A percentile compares a stretch with the other conserved stretches of the same genome.
Evolutionary conservation across 2,329 filamentous ascomycete species (phyloP).

Genomic region (Sclerotinia subarctica): DNA sequence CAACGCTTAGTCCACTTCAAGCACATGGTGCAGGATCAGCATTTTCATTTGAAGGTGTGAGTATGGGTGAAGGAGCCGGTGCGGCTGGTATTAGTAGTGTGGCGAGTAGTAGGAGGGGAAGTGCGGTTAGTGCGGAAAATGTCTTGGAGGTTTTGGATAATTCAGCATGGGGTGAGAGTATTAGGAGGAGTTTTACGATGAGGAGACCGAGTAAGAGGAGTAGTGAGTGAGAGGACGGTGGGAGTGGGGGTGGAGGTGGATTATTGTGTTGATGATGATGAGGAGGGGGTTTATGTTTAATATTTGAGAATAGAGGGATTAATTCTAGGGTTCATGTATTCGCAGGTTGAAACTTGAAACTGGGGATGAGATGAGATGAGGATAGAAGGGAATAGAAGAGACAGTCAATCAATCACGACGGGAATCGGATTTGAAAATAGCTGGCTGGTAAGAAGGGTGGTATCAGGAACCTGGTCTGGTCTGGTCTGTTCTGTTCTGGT

Average conservation of each 20-base stretch:
- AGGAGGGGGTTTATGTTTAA: no score
- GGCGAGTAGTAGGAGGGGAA: constrained; percentile 59
- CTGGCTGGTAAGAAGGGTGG: no score
- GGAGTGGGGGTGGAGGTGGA: neutral
- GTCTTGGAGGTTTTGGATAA: constrained; percentile 84
- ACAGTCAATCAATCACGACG: no score
- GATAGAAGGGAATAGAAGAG: no score
- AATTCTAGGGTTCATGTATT: neutral
- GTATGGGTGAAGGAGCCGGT: constrained; percentile 24
- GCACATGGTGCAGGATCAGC: constrained; percentile 38
- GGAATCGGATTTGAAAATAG: no score
- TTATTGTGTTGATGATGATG: neutral
- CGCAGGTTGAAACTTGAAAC: neutral
- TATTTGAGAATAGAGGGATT: neutral
- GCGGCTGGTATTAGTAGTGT: constrained; percentile 28
- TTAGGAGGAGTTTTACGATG: constrained; percentile 79
- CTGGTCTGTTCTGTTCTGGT: no score
- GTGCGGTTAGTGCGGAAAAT: constrained; percentile 69
- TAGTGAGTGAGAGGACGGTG: neutral
- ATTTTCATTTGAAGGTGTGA: constrained; percentile 35
- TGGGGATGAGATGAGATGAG: no score
- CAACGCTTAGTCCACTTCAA: constrained; percentile 27
- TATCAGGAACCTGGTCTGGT: no score
- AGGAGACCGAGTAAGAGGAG: constrained; percentile 42
- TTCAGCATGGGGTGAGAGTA: constrained; percentile 90